Conservation (phyloP, 2,329 filamentous ascomycete species). For the Xylariaceae sp. region DNA sequence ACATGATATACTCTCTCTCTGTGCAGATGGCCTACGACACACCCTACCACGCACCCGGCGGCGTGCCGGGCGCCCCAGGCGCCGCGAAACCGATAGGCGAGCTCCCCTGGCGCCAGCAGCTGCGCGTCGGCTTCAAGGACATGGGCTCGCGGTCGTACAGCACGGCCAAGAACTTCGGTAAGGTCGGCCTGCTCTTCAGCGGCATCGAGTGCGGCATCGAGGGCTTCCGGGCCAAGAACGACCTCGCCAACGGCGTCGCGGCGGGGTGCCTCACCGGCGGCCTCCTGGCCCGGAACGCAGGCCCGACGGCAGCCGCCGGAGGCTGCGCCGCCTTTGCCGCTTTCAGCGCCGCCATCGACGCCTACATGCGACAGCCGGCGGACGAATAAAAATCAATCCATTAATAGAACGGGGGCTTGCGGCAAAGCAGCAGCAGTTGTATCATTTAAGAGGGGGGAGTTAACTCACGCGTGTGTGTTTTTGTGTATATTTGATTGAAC, state of each 20-base stretch:
- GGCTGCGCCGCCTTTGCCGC: slow-evolving; percentile 93
- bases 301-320: slow-evolving; percentile 79
- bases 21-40: slow-evolving; percentile 99
- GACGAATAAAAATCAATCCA: too few species aligned
- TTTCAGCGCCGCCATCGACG: slow-evolving; percentile 87
- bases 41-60: slow-evolving; percentile 54
- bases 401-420: too few species aligned
- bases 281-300: slow-evolving; percentile 77
- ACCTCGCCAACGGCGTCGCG: slow-evolving; percentile 78
- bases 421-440: too few species aligned
- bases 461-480: too few species aligned
- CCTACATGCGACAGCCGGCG: slow-evolving; percentile 76
- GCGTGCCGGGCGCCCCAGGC: slow-evolving; percentile 29
- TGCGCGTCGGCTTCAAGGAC: slow-evolving; percentile 82
- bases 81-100: slow-evolving; percentile 40
- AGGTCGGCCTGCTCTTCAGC: slow-evolving; percentile 83
- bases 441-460: too few species aligned
- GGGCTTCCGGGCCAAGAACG: slow-evolving; percentile 87
- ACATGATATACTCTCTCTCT: not conserved
- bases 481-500: too few species aligned
- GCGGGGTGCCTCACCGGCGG: slow-evolving; percentile 91
- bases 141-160: slow-evolving; percentile 82
- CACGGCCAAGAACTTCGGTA: slow-evolving; percentile 90
- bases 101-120: slow-evolving; percentile 80
- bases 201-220: slow-evolving; percentile 97